phyloP scores from a whole-genome alignment of 257 asterid genomes.

The Osmanthus fragrans region DNA sequence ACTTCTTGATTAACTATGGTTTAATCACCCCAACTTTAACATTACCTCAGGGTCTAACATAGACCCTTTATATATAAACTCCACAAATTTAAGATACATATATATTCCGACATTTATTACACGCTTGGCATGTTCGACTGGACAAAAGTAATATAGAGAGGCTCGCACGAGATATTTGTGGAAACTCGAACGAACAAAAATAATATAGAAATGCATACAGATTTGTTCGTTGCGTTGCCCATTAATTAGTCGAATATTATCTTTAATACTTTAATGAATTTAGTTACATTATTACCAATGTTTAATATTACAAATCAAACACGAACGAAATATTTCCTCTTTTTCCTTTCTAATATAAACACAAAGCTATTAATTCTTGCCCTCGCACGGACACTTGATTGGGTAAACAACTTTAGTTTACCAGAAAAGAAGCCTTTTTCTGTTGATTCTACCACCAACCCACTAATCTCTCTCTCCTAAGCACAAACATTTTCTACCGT shows the following conservation, averaged over 20 bases:
- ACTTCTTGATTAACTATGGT: constrained; percentile 20
- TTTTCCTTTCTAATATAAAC: neutral
- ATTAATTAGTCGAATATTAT: neutral
- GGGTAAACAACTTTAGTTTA: constrained; percentile 71
- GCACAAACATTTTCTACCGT: neutral
- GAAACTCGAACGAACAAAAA: no score
- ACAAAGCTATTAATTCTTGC: constrained; percentile 15
- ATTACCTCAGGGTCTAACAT: constrained; percentile 13
- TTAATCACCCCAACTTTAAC: constrained; percentile 19
- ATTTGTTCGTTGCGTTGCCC: neutral
- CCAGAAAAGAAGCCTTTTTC: constrained; percentile 38
- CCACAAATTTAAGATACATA: neutral
- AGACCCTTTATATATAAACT: neutral
- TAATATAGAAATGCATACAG: no score
- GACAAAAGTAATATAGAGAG: neutral
- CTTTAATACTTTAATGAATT: neutral
- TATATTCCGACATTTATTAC: neutral
- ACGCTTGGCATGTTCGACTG: neutral
- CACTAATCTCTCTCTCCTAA: constrained; percentile 14
- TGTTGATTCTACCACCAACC: constrained; percentile 52
- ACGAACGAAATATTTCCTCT: neutral
- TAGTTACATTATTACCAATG: neutral
- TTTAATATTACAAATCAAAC: neutral
- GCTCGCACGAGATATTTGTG: no score
- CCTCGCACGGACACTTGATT: constrained; percentile 30